These are phyloP conservation scores for Coemansia sp. DNA, from an alignment of 192 early-diverging fungal genomes.

Conservation along the genomic window DNA sequence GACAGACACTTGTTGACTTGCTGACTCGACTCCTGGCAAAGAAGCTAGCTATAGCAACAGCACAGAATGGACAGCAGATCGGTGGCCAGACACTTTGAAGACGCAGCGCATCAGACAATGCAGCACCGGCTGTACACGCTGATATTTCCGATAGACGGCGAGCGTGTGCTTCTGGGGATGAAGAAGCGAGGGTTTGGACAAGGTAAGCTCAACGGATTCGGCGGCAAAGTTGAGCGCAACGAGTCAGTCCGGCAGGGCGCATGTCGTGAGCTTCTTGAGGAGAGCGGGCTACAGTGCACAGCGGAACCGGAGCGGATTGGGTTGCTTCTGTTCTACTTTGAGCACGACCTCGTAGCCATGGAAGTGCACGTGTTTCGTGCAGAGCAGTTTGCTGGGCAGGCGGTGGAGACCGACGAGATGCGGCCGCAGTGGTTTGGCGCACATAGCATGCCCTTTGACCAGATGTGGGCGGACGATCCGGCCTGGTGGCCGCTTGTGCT, in stretches of 20 bases:
- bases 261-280: slow-evolving; percentile 64
- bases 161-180: slow-evolving; percentile 67
- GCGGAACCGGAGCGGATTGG: slow-evolving; percentile 53
- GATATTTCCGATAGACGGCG: slow-evolving; percentile 34
- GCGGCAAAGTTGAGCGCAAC: slow-evolving; percentile 71
- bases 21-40: too few relatives aligned
- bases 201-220: slow-evolving; percentile 72
- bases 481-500: slow-evolving; percentile 66
- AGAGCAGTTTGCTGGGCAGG: slow-evolving; percentile 47
- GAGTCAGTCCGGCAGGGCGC: slow-evolving; percentile 68
- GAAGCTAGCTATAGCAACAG: too few relatives aligned
- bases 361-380: slow-evolving; percentile 68
- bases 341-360: slow-evolving; percentile 59
- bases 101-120: slow-evolving; percentile 18
- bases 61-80: slow-evolving; percentile 29
- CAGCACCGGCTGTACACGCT: slow-evolving; percentile 48
- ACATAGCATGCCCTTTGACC: slow-evolving; percentile 59
- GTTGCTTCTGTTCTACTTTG: slow-evolving; percentile 66
- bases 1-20: too few relatives aligned
- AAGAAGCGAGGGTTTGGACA: slow-evolving; percentile 81
- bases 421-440: slow-evolving; percentile 67
- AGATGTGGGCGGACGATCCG: slow-evolving; percentile 75
- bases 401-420: slow-evolving; percentile 75
- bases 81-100: slow-evolving; percentile 36
- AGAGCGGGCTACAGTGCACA: slow-evolving; percentile 53